Conservation (phyloP, 176 grass and related monocot species). For the Oryza nivara region DNA sequence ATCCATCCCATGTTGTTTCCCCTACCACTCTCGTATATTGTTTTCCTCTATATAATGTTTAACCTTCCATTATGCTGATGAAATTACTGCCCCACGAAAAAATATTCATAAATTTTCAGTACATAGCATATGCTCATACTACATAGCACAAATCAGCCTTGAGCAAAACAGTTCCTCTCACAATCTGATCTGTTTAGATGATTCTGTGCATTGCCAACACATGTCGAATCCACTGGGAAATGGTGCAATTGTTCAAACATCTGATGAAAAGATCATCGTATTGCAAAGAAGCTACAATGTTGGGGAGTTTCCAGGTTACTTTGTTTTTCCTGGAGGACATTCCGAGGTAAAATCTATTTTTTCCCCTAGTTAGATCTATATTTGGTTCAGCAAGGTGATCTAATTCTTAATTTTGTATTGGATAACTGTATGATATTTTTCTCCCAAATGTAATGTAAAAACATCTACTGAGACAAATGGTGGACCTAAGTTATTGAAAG, state of each 20-base stretch:
- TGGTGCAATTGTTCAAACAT: slow-evolving; percentile 89
- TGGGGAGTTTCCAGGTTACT: slow-evolving; percentile 84
- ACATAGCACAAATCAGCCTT: not conserved
- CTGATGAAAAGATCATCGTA: slow-evolving; percentile 78
- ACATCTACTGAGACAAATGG: slow-evolving; percentile 11
- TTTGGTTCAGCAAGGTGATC: not conserved
- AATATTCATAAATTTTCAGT: slow-evolving; percentile 9
- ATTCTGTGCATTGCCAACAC: slow-evolving; percentile 73
- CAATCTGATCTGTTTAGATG: slow-evolving; percentile 52
- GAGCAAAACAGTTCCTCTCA: slow-evolving; percentile 34
- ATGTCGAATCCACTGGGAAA: slow-evolving; percentile 83
- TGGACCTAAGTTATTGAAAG: not conserved
- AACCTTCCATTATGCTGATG: not conserved
- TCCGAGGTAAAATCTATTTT: slow-evolving; percentile 71
- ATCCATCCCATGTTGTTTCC: not conserved
- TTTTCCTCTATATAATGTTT: not conserved
- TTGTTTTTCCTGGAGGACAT: slow-evolving; percentile 95
- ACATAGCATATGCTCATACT: not conserved
- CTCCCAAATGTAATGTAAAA: not conserved
- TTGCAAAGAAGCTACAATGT: slow-evolving; percentile 94
- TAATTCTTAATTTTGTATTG: not conserved
- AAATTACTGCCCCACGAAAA: slow-evolving; percentile 5
- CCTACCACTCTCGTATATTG: not conserved
- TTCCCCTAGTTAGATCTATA: not conserved
- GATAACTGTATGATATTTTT: not conserved